phyloP scores from a whole-genome alignment of 1,284 basidiomycete genomes.

The Trichosporon faecale region DNA sequence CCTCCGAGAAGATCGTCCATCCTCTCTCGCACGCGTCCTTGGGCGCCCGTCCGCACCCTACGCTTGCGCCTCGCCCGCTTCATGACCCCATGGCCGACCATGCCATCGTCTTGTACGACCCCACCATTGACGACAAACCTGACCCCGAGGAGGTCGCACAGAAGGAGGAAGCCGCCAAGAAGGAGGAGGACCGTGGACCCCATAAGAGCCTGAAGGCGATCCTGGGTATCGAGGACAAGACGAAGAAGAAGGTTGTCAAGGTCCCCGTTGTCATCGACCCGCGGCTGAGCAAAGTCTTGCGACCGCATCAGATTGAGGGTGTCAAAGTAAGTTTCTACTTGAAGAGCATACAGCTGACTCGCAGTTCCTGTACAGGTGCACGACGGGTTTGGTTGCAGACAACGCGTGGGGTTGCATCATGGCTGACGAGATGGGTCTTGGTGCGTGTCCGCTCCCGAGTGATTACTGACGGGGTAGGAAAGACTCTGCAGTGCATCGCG shows the following conservation, averaged over 20 bases:
- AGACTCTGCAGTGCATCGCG: slow-evolving; percentile 94
- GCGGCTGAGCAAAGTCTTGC: slow-evolving; percentile 74
- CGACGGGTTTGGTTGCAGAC: slow-evolving; percentile 86
- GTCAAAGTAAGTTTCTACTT: slow-evolving; percentile 68
- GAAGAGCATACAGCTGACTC: slow-evolving; percentile 22
- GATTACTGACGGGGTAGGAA: slow-evolving; percentile 51
- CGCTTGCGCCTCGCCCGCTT: slow-evolving; percentile 82
- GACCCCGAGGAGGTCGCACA: slow-evolving; percentile 61
- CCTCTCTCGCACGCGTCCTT: slow-evolving; percentile 71
- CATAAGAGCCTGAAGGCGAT: slow-evolving; percentile 87
- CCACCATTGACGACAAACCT: slow-evolving; percentile 87
- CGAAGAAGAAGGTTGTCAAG: slow-evolving; percentile 68
- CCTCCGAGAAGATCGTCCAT: slow-evolving; percentile 60
- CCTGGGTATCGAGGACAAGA: slow-evolving; percentile 66
- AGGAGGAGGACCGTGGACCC: slow-evolving; percentile 62
- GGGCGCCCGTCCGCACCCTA: slow-evolving; percentile 77
- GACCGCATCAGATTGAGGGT: slow-evolving; percentile 97
- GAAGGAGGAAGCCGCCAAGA: slow-evolving; percentile 67
- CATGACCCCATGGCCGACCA: slow-evolving; percentile 98
- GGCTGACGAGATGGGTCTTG: slow-evolving; percentile 98
- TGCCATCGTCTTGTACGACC: slow-evolving; percentile 95
- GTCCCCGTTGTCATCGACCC: slow-evolving; percentile 98
- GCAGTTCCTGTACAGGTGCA: slow-evolving; percentile 87
- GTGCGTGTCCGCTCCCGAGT: slow-evolving; percentile 44
- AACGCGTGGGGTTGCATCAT: slow-evolving; percentile 97